Evolutionary conservation across 495 filamentous ascomycete species (phyloP).

Genomic region (Aspergillus funiculosus): DNA sequence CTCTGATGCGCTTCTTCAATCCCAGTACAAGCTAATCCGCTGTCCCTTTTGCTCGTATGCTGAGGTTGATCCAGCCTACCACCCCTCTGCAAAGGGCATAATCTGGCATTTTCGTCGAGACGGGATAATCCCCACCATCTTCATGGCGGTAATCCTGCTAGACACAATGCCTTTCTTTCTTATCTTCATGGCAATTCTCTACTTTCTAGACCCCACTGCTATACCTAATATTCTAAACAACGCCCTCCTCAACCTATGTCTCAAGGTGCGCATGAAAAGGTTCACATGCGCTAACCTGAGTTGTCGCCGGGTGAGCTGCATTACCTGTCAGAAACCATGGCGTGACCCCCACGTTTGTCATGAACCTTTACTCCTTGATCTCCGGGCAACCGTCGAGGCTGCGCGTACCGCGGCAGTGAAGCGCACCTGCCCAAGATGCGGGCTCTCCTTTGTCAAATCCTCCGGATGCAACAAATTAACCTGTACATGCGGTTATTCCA

Average conservation of each 20-base stretch:
- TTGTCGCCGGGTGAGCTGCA: constrained; percentile 68
- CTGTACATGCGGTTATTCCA: constrained; percentile 95
- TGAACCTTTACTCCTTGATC: constrained; percentile 57
- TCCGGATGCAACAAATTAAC: constrained; percentile 94
- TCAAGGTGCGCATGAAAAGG: constrained; percentile 57
- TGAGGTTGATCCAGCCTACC: constrained; percentile 74
- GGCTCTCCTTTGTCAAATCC: constrained; percentile 83
- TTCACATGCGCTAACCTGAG: constrained; percentile 65
- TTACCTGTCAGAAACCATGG: constrained; percentile 64
- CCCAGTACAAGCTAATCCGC: constrained; percentile 65
- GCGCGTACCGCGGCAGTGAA: constrained; percentile 92
- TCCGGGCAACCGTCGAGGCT: constrained; percentile 81
- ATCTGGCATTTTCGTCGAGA: constrained; percentile 50
- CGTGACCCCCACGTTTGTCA: constrained; percentile 62
- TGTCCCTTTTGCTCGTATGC: constrained; percentile 92
- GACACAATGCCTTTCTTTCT: constrained; percentile 48
- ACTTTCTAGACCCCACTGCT: constrained; percentile 35
- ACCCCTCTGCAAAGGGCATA: constrained; percentile 43
- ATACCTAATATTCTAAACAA: constrained; percentile 39
- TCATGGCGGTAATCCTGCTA: constrained; percentile 36
- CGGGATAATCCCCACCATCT: constrained; percentile 31
- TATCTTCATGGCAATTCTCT: constrained; percentile 43
- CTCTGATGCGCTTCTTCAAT: constrained; percentile 63
- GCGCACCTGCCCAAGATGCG: constrained; percentile 86
- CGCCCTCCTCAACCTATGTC: constrained; percentile 57